Evolutionary conservation across 331 rosid species (phyloP).

Genomic region (Telfairia occidentalis): DNA sequence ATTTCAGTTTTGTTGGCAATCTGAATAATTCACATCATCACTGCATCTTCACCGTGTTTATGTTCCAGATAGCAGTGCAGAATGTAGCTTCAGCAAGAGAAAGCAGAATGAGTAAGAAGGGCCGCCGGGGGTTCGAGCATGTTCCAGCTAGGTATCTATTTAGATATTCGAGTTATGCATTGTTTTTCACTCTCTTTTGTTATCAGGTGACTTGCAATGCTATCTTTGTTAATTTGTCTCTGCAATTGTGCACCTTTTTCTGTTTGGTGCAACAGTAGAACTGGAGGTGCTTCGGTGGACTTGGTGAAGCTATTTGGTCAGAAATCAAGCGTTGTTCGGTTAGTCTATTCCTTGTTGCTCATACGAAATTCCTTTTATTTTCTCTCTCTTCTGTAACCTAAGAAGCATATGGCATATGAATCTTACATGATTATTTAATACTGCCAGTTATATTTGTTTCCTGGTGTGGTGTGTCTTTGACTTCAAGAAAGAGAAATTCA

Average conservation of each 20-base stretch:
- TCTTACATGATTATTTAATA: neutral
- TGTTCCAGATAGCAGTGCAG: constrained; percentile 64
- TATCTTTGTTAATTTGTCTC: neutral
- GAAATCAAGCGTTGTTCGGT: constrained; percentile 74
- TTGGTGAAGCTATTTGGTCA: constrained; percentile 82
- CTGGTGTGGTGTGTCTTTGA: neutral
- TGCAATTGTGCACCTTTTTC: neutral
- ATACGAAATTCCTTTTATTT: neutral
- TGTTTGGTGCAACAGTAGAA: constrained; percentile 44
- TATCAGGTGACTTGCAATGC: neutral
- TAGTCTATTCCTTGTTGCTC: constrained; percentile 21
- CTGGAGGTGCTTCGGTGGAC: constrained; percentile 66
- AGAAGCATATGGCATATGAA: neutral
- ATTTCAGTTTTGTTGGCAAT: neutral
- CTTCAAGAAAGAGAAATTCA: neutral
- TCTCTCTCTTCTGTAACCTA: neutral
- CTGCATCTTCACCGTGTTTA: neutral
- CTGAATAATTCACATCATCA: neutral
- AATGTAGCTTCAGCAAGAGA: constrained; percentile 83
- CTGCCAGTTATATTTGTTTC: neutral
- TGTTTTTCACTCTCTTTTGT: neutral
- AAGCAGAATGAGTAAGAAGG: constrained; percentile 85
- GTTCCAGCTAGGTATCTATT: constrained; percentile 49
- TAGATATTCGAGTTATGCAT: neutral
- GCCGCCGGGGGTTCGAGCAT: constrained; percentile 60